phyloP scores from a whole-genome alignment of 2,329 filamentous ascomycete genomes.

The Chaetomium sp. region DNA sequence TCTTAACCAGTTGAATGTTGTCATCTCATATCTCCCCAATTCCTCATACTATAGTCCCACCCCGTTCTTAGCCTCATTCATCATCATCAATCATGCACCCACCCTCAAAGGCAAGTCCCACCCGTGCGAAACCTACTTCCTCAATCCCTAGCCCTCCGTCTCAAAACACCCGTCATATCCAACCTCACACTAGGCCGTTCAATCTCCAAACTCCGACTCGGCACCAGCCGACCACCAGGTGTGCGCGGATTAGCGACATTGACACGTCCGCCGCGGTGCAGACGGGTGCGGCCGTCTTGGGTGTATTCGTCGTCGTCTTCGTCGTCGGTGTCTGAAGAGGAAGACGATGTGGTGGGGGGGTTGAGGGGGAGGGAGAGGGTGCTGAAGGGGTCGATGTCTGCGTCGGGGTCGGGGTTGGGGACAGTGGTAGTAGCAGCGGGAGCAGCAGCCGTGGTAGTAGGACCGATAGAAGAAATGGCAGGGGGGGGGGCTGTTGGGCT shows the following conservation, averaged over 20 bases:
- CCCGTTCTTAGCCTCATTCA: no score
- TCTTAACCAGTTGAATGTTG: no score
- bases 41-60: no score
- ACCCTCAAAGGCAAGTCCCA: no score
- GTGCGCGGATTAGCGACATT: conserved; percentile 53
- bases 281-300: conserved; percentile 26
- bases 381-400: not conserved
- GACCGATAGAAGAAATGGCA: no score
- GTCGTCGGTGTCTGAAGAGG: conserved; percentile 32
- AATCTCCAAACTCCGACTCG: conserved; percentile 53
- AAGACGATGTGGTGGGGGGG: not conserved
- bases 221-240: conserved; percentile 45
- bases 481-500: no score
- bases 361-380: not conserved
- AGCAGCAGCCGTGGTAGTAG: not conserved
- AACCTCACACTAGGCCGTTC: conserved; percentile 36
- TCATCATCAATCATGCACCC: no score
- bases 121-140: no score
- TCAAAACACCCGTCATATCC: conserved; percentile 28
- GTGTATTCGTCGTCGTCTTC: conserved; percentile 24
- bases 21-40: no score
- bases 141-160: conserved; percentile 11
- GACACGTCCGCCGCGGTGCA: conserved; percentile 46
- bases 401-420: not conserved
- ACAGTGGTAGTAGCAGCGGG: not conserved